Evolutionary conservation across 768 basidiomycete species (phyloP), one percentile per base, ranked within the genome.

Genomic region (Strobilomyces echinocephalus): DNA sequence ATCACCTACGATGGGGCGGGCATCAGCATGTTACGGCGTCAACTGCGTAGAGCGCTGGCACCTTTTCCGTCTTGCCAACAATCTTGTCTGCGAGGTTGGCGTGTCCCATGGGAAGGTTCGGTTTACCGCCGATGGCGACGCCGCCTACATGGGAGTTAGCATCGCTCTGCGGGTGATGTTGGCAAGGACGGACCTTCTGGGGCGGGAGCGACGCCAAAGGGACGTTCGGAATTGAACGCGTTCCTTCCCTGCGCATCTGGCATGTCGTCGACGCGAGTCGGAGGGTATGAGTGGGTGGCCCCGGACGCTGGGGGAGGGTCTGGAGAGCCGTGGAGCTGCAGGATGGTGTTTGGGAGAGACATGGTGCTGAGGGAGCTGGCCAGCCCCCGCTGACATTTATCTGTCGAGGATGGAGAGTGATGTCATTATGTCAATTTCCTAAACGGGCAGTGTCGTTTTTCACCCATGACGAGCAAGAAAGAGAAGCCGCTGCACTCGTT

Each of bases 401-500:
- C 10, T 49, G 36, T 30, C 14, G 28, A 14, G 33, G 0, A 35
- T 43, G 34, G 7, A 2, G 42, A 35, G 45, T 63, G 61, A 62
- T 53, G 54, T 62, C 60, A 57, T 49, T 9, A 35, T 8, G 24
- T 2, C 8, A 28, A 18, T 31, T 49, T 33, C 49, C 49, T 49
- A 8, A 30, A 21, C 16, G 10, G 49, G 49, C 10, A 14, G 15
- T 18, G 3, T 28, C 42, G 21, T 15, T 42, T 30, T 26, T 43
- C 26, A 5, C 45, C n/a, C 35, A 80, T 79, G 74, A 69, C 77
- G 8, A 73, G 75, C 46, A 78, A 80, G 64, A 88, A 82, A 57
- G 93, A 95, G 67, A 91, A 91, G 60, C 88, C 93, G 0, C 35
- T 86, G 8, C 91, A 92, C 62, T 91, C 95, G 14, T 72, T 97